Base-by-base conservation (phyloP, 78 protist genomes). In the Dictyostelium brefeldianum region DNA sequence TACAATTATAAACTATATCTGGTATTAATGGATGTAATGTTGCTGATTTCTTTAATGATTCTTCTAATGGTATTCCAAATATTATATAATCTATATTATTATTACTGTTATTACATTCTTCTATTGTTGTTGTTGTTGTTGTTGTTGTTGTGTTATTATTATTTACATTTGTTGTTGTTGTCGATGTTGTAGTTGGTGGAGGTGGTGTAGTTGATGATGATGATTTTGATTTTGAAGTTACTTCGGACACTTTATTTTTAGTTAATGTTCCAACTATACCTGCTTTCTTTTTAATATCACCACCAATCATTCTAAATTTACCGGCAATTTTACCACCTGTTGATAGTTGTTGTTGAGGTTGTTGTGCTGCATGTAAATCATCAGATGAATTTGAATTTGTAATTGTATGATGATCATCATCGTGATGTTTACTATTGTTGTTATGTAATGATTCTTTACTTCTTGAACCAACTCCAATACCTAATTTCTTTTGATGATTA, bases 21-120 rank as follows among this genome's bases (percentile, higher is more conserved):
- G 92, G 92, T 29, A 85, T n/a, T 10, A 85, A 59, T 85, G 92
- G 92, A 85, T 85, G 92, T 59, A 71, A 46, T 46, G 22, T 31
- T 20, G 92, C 81, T 18, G 92, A 53, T 75, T 80, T 71, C 36
- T 75, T 25, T 25, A 85, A 31, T 31, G 79, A 73, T 4, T 50
- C 81, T n/a, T 56, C 69, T 46, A 85, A 71, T 59, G 92, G 83
- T 85, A 73, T 41, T 27, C 92, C 92, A 85, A 85, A 85, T 69
- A 82, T 82, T 22, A 51, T 65, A 20, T 20, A 64, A 20, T 56
- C 46, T 7, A 0, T 48, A 27, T 50, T 69, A n/a, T 9, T 81
- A 36, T 36, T 57, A 29, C 5, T 10, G 47, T 46, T 56, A 17
- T 20, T 78, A 47, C 22, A 41, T 9, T 27, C 8, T 14, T 17